Base-by-base conservation (phyloP, 257 asterid genomes). In the Striga asiatica region DNA sequence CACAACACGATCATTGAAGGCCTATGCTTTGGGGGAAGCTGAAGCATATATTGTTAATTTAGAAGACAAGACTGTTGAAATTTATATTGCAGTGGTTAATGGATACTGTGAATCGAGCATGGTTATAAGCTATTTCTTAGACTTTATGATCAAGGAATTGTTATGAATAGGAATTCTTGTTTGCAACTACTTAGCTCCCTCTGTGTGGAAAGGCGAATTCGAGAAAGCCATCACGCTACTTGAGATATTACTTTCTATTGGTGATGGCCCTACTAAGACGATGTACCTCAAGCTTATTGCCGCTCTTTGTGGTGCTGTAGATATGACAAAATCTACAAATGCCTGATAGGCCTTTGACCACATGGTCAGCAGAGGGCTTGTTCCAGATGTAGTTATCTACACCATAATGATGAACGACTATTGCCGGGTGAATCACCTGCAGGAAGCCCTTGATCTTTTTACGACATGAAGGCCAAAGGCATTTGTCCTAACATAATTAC, bases 381-480 rank as follows among this genome's bases (percentile, higher is more conserved):
- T 69, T 52, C 95, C 96, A n/a, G 89, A 80, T 62, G 66, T 79
- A 20, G 61, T 83, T 35, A 62, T 60, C 28, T 86, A 83, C 69
- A 89, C 96, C 16, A 72, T 76, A 56, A 72, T 86, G 91, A 29
- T 89, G 73, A 75, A 81, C 62, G 95, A 96, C 29, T 86, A 83
- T 66, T 89, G 85, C 73, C 82, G 61, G 67, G 76, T 63, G 60
- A 72, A 76, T 67, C 35, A 60, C 52, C 66, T 74, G 70, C 51
- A 35, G 31, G 83, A 79, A 68, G 93, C 96, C 43, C 49, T 11
- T 64, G 52, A 27, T 50, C 93, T 89, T 72, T 83, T 83, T 50
- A 34, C 50, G 71, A 68, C 61, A 83, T 89, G 98, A 79, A 78
- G 68, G 65, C 60, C 38, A 73, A 77, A 66, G 91, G 91, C 46